Conservation (phyloP, 768 basidiomycete genomes). For the Coprinopsis sp. region DNA sequence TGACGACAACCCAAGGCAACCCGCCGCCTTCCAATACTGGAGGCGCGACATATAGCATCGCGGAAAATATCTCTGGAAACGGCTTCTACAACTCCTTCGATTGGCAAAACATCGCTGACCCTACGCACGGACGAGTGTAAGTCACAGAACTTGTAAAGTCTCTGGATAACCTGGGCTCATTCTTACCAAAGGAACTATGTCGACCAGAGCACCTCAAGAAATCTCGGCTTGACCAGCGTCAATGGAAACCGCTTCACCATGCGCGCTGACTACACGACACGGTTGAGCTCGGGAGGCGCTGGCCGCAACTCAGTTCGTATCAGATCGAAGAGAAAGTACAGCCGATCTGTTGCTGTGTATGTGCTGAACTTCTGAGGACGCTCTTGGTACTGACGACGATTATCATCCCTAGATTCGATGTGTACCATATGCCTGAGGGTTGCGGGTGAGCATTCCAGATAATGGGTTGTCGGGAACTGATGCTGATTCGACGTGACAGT, state of each 20-base stretch:
- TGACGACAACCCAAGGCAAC: too few relatives aligned
- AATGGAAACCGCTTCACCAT: slow-evolving; percentile 51
- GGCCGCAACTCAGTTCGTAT: slow-evolving; percentile 60
- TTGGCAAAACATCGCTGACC: slow-evolving; percentile 49
- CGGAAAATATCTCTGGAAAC: too few relatives aligned
- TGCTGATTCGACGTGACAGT: slow-evolving; percentile 12
- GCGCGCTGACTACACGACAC: slow-evolving; percentile 49
- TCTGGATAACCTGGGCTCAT: neutral
- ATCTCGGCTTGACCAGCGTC: slow-evolving; percentile 54
- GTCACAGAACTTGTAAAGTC: slow-evolving; percentile 10
- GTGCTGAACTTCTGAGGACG: too few relatives aligned
- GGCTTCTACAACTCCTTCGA: slow-evolving; percentile 52
- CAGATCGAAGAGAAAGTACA: slow-evolving; percentile 47
- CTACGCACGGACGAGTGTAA: slow-evolving; percentile 64
- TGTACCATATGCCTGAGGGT: slow-evolving; percentile 58
- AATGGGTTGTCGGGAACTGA: neutral
- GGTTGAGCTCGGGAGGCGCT: slow-evolving; percentile 41
- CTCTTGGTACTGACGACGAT: too few relatives aligned
- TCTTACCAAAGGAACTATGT: slow-evolving; percentile 36
- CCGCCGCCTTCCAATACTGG: too few relatives aligned
- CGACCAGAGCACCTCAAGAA: slow-evolving; percentile 42
- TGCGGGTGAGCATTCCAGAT: slow-evolving; percentile 38
- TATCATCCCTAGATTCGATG: slow-evolving; percentile 42
- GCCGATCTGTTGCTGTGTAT: too few relatives aligned
- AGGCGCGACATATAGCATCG: too few relatives aligned